phyloP scores from a whole-genome alignment of 2,329 filamentous ascomycete genomes.

The Rhinocladiella mackenziei region DNA sequence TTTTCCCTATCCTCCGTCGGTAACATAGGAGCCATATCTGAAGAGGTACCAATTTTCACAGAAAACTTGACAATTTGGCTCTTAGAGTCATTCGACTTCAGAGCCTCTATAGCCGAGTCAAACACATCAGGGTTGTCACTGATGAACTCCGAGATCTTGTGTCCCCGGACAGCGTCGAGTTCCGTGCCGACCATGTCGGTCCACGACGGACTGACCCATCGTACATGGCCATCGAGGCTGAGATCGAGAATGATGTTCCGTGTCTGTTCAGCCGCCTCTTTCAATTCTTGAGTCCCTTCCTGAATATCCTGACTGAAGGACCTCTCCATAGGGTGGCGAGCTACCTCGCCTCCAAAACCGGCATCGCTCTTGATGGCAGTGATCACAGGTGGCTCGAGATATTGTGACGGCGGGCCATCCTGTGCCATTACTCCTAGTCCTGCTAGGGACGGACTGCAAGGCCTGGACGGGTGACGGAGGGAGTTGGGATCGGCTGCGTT shows the following conservation, averaged over 20 bases:
- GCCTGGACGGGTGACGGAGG: too few species aligned
- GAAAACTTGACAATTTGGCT: constrained; percentile 86
- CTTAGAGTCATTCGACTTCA: constrained; percentile 87
- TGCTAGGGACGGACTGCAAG: not conserved
- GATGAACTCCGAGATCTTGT: constrained; percentile 74
- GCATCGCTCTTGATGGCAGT: constrained; percentile 44
- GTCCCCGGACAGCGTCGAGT: constrained; percentile 68
- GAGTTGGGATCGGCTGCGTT: constrained; percentile 16
- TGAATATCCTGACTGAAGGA: constrained; percentile 83
- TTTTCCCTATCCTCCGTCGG: constrained; percentile 34
- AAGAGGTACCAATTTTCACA: constrained; percentile 64
- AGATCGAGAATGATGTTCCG: constrained; percentile 95
- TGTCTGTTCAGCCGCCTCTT: constrained; percentile 92
- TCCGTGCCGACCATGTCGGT: constrained; percentile 81
- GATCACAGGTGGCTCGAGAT: constrained; percentile 44
- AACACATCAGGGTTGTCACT: constrained; percentile 78
- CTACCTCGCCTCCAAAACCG: constrained; percentile 31
- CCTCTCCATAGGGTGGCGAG: constrained; percentile 47
- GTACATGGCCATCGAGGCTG: constrained; percentile 80
- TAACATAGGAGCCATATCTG: constrained; percentile 52
- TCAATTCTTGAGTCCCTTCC: constrained; percentile 87
- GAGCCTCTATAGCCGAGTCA: constrained; percentile 74
- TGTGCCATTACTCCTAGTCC: constrained; percentile 37
- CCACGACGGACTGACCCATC: constrained; percentile 98
- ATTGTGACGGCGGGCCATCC: constrained; percentile 38